Conservation (phyloP, 2,329 filamentous ascomycete genomes). For the Dothistroma septosporum region DNA sequence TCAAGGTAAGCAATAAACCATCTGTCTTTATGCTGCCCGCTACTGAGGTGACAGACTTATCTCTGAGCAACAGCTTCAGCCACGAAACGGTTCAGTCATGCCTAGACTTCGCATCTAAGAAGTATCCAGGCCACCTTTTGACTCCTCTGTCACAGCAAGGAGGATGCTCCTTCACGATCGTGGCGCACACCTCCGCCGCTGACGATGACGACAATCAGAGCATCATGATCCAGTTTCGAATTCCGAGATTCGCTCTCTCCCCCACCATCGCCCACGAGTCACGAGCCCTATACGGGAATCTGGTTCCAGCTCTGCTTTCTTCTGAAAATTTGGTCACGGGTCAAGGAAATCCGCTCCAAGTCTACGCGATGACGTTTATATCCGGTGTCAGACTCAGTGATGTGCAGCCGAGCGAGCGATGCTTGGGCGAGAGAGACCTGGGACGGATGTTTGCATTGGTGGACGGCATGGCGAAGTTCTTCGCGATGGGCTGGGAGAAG, state of each 20-base stretch:
- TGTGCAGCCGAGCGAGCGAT: not conserved
- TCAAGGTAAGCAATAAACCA: not conserved
- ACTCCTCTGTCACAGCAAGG: conserved; percentile 8
- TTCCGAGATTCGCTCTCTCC: not conserved
- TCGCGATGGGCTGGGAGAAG: conserved; percentile 11
- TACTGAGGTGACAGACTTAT: conserved; percentile 1
- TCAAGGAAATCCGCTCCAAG: conserved; percentile 8
- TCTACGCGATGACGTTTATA: conserved; percentile 12
- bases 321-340: conserved; percentile 1
- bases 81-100: conserved; percentile 1
- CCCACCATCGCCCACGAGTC: conserved; percentile 4
- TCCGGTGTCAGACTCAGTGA: conserved; percentile 4
- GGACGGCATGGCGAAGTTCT: conserved; percentile 13
- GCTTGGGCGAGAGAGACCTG: not conserved
- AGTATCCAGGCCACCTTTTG: not conserved
- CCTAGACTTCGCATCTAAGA: not conserved
- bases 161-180: conserved; percentile 14
- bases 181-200: not conserved
- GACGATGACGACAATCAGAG: not conserved
- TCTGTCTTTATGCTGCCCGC: not conserved
- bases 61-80: not conserved
- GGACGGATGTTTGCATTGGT: conserved; percentile 7
- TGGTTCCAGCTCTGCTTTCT: conserved; percentile 9
- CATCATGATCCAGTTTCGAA: conserved; percentile 13
- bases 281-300: conserved; percentile 1